These are phyloP conservation scores for Phoma sp. DNA, from an alignment of 2,329 filamentous ascomycete genomes.

Conservation along the genomic window DNA sequence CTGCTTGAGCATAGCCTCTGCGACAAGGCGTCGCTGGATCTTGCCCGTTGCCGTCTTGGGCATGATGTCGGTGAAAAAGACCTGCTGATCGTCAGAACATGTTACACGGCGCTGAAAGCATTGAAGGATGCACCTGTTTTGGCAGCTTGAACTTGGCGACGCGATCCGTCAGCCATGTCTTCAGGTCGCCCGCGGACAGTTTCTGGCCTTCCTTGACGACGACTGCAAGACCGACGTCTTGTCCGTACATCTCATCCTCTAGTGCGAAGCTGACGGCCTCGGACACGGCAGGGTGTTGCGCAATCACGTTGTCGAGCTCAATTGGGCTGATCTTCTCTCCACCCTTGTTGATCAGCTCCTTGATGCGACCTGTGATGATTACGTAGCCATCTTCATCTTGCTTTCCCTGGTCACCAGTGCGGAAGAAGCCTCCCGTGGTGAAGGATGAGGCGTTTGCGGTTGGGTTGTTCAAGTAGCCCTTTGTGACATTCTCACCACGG, in stretches of 20 bases:
- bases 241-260: constrained; percentile 81
- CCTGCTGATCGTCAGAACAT: constrained; percentile 52
- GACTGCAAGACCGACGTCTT: constrained; percentile 80
- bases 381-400: constrained; percentile 82
- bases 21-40: constrained; percentile 85
- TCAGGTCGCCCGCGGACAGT: constrained; percentile 67
- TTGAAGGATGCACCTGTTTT: constrained; percentile 68
- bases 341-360: constrained; percentile 90
- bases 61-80: constrained; percentile 84
- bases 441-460: constrained; percentile 78
- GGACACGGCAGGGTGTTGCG: constrained; percentile 73
- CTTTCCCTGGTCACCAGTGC: constrained; percentile 86
- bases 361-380: constrained; percentile 88
- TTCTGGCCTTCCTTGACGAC: constrained; percentile 72
- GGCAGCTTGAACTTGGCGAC: constrained; percentile 86
- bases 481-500: constrained; percentile 81
- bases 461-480: constrained; percentile 84
- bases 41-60: constrained; percentile 93
- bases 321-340: constrained; percentile 91
- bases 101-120: constrained; percentile 17
- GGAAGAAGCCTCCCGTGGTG: constrained; percentile 80
- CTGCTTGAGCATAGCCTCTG: constrained; percentile 79
- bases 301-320: constrained; percentile 82
- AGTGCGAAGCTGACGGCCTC: constrained; percentile 87
- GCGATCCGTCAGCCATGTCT: constrained; percentile 71